Evolutionary conservation across 2,329 filamentous ascomycete genomes (phyloP).

Genomic region (Aspergillus flavus): DNA sequence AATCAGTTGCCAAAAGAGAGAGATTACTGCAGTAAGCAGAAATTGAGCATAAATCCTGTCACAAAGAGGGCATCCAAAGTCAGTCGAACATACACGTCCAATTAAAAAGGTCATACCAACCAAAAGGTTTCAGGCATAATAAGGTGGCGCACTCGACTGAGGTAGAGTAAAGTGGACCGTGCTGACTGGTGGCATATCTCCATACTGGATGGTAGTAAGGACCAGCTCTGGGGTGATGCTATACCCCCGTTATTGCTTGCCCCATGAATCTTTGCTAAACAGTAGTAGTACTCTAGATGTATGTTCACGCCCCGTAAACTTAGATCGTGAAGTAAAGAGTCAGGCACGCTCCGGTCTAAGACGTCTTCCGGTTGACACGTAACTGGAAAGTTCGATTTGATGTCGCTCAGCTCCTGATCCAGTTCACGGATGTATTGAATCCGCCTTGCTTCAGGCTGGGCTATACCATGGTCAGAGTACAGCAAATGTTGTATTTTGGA

Average conservation of each 20-base stretch:
- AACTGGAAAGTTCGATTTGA: constrained; percentile 22
- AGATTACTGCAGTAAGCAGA: constrained; percentile 23
- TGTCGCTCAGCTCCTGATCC: constrained; percentile 24
- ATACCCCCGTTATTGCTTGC: constrained; percentile 14
- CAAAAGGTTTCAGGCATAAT: constrained; percentile 26
- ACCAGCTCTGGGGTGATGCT: constrained; percentile 9
- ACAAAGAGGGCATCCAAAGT: neutral
- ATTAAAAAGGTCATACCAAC: constrained; percentile 12
- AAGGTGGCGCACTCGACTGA: constrained; percentile 20
- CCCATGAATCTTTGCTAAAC: constrained; percentile 28
- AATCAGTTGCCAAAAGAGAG: constrained; percentile 24
- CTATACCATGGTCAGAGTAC: constrained; percentile 20
- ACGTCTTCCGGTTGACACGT: constrained; percentile 24
- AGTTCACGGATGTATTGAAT: constrained; percentile 28
- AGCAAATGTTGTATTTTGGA: constrained; percentile 25
- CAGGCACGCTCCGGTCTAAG: constrained; percentile 18
- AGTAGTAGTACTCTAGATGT: constrained; percentile 30
- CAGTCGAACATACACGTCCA: neutral
- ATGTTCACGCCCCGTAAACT: constrained; percentile 28
- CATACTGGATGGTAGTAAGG: constrained; percentile 24
- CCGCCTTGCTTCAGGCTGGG: constrained; percentile 20
- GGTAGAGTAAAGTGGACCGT: constrained; percentile 26
- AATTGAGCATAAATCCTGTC: constrained; percentile 29
- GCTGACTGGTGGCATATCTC: constrained; percentile 27
- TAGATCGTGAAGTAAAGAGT: constrained; percentile 28